A percentile compares a stretch with the other conserved stretches of the same genome.
phyloP scores from a whole-genome alignment of 164 flowering plant species.

The Aristolochia fimbriata region DNA sequence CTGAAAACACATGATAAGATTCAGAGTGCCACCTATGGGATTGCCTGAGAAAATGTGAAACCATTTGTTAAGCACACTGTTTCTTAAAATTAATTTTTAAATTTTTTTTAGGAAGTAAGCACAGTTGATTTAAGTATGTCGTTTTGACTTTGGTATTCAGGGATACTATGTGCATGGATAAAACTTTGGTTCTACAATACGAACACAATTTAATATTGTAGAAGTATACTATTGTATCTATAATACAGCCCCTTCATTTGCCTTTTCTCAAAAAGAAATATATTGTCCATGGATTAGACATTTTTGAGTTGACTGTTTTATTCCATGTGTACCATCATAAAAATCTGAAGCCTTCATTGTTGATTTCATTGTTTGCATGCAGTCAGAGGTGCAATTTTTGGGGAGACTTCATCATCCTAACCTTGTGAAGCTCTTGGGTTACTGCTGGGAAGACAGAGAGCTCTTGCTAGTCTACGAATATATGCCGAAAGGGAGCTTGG shows the following conservation, averaged over 20 bases:
- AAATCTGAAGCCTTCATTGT: not conserved
- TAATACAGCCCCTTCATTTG: not conserved
- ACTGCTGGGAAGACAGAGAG: conserved; percentile 64
- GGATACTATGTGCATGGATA: no score
- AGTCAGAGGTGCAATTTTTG: conserved; percentile 74
- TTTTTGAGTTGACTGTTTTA: not conserved
- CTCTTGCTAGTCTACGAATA: conserved; percentile 74
- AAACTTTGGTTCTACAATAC: no score
- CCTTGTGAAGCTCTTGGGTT: conserved; percentile 75
- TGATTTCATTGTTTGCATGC: conserved; percentile 9
- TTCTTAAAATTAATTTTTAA: no score
- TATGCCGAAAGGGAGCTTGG: conserved; percentile 84
- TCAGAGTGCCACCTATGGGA: no score
- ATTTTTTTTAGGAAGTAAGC: no score
- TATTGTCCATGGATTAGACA: not conserved
- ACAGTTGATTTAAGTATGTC: no score
- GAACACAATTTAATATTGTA: not conserved
- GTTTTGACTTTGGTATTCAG: no score
- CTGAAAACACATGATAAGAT: no score
- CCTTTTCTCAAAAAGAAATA: no score
- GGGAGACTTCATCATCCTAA: conserved; percentile 84
- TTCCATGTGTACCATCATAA: not conserved
- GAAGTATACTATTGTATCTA: not conserved
- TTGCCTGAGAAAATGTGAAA: no score
- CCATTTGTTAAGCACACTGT: no score